Percentiles rank a stretch among this genome's conserved stretches.
Evolutionary conservation across 2,329 filamentous ascomycete species (phyloP).

Genomic region (Fusarium subglutinans): DNA sequence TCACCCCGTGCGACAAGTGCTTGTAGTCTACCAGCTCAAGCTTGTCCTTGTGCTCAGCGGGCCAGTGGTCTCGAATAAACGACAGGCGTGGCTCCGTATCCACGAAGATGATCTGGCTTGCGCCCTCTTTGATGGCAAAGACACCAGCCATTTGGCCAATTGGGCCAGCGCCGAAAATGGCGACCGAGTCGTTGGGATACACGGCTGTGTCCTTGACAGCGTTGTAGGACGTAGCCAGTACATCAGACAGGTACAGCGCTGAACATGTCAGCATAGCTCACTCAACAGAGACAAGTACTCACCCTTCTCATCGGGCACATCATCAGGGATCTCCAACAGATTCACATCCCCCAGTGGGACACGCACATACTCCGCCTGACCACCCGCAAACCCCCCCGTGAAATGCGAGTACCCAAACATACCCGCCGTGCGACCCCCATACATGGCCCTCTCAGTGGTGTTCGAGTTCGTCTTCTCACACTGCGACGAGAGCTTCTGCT

Average conservation of each 20-base stretch:
- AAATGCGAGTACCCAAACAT: slow-evolving; percentile 82
- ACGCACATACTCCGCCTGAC: slow-evolving; percentile 86
- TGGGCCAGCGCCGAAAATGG: slow-evolving; percentile 86
- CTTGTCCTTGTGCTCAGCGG: slow-evolving; percentile 57
- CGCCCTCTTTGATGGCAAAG: slow-evolving; percentile 79
- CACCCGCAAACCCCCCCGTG: slow-evolving; percentile 86
- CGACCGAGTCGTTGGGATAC: slow-evolving; percentile 79
- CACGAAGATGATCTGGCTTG: slow-evolving; percentile 79
- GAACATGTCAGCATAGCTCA: background rate
- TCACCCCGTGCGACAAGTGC: slow-evolving; percentile 65
- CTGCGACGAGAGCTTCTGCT: slow-evolving; percentile 79
- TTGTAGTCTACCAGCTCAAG: slow-evolving; percentile 77
- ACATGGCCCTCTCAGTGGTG: slow-evolving; percentile 76
- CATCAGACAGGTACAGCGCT: slow-evolving; percentile 80
- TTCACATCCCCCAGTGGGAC: slow-evolving; percentile 86
- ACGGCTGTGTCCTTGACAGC: slow-evolving; percentile 85
- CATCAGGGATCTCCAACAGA: slow-evolving; percentile 78
- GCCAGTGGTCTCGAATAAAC: slow-evolving; percentile 71
- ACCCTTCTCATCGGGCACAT: slow-evolving; percentile 85
- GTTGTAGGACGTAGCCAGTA: slow-evolving; percentile 82
- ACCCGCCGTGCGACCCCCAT: slow-evolving; percentile 78
- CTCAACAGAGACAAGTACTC: background rate
- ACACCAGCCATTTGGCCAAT: slow-evolving; percentile 86
- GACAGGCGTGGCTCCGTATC: slow-evolving; percentile 77
- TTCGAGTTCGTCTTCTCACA: slow-evolving; percentile 85